Evolutionary conservation across 352 stramenopile genomes (phyloP).

Genomic region (Phytophthora sp.): DNA sequence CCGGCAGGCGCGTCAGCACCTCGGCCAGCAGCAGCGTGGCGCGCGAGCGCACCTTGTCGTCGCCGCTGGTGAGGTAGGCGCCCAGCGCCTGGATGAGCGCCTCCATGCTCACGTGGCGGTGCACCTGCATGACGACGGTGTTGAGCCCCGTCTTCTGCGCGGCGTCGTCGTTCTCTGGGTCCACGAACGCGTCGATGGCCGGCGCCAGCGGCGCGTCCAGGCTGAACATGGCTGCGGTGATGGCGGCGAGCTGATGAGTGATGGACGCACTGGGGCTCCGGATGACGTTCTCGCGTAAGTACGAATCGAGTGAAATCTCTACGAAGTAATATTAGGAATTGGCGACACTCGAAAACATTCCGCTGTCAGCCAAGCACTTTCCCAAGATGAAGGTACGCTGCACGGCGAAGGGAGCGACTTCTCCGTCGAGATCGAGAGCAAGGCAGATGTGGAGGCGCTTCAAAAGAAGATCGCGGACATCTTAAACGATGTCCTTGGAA

Average conservation of each 20-base stretch:
- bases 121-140: constrained; percentile 89
- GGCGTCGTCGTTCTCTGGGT: constrained; percentile 84
- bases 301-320: too few relatives aligned
- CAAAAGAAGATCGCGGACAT: constrained; percentile 7
- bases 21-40: constrained; percentile 87
- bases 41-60: constrained; percentile 83
- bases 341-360: too few relatives aligned
- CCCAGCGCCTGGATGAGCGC: constrained; percentile 83
- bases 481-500: not conserved
- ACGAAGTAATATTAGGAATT: too few relatives aligned
- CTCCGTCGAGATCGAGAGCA: constrained; percentile 8
- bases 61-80: constrained; percentile 63
- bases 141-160: constrained; percentile 88
- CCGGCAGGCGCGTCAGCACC: constrained; percentile 87
- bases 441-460: constrained; percentile 18
- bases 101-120: constrained; percentile 80
- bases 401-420: constrained; percentile 24
- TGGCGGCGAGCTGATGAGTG: too few relatives aligned
- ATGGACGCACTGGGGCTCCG: too few relatives aligned
- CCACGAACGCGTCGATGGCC: constrained; percentile 86
- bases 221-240: constrained; percentile 65
- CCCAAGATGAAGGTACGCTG: not conserved
- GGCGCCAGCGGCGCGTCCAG: constrained; percentile 84
- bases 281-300: too few relatives aligned
- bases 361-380: too few relatives aligned